phyloP scores from a whole-genome alignment of 768 basidiomycete species.

The Pulveroboletus sp. region DNA sequence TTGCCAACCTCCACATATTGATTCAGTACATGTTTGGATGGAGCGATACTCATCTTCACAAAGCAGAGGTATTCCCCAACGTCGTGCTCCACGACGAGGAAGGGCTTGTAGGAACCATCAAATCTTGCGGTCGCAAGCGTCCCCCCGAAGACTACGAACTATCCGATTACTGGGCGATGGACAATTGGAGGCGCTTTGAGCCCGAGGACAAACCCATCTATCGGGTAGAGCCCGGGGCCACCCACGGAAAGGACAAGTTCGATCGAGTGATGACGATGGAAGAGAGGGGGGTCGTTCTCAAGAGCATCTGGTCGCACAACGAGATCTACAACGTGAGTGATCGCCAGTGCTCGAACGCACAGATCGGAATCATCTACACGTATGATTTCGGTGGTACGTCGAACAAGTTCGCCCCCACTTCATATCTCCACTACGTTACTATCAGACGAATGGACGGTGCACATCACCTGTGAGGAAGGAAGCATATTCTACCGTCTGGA shows the following conservation, averaged over 20 bases:
- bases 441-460: constrained; percentile 26
- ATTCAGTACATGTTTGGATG: constrained; percentile 33
- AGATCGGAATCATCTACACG: constrained; percentile 24
- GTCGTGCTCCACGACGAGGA: constrained; percentile 17
- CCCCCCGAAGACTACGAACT: constrained; percentile 16
- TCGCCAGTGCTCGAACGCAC: constrained; percentile 22
- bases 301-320: constrained; percentile 25
- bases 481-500: constrained; percentile 9
- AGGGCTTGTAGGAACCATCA: constrained; percentile 17
- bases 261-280: constrained; percentile 16
- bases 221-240: constrained; percentile 11
- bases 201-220: constrained; percentile 18
- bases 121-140: constrained; percentile 19
- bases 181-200: constrained; percentile 15
- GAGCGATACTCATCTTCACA: constrained; percentile 24
- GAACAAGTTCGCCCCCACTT: neutral
- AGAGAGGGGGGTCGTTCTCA: constrained; percentile 20
- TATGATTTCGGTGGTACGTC: constrained; percentile 20
- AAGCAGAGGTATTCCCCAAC: constrained; percentile 19
- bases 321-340: constrained; percentile 20
- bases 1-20: constrained; percentile 28
- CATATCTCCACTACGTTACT: neutral
- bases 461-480: constrained; percentile 22
- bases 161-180: constrained; percentile 1
- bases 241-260: neutral